These are phyloP conservation scores for Nannochloropsis gaditana DNA, from an alignment of 108 stramenopile genomes.

Conservation along the genomic window DNA sequence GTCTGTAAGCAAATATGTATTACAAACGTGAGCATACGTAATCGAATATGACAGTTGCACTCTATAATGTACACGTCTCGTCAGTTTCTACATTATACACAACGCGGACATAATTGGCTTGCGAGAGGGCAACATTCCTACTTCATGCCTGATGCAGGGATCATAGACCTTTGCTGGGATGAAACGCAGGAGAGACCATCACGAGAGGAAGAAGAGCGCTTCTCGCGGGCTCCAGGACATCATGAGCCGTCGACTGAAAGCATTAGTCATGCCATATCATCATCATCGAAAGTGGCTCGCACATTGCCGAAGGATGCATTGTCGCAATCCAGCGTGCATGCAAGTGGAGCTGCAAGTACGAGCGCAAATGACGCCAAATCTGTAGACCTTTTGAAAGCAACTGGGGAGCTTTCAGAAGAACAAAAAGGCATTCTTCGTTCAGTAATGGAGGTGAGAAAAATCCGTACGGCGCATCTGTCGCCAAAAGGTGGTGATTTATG, in stretches of 20 bases:
- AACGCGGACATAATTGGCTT: too few species aligned
- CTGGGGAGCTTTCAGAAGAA: not conserved
- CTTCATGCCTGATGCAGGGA: too few species aligned
- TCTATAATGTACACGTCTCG: too few species aligned
- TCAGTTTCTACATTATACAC: too few species aligned
- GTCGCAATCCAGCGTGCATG: not conserved
- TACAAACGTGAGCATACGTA: too few species aligned
- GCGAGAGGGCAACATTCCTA: too few species aligned
- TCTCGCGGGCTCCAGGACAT: not conserved
- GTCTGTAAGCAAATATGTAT: too few species aligned
- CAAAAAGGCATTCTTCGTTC: conserved; percentile 16
- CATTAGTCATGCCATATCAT: not conserved
- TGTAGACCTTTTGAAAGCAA: not conserved
- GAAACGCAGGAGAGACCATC: not conserved
- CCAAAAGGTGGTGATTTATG: too few species aligned
- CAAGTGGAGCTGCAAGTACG: not conserved
- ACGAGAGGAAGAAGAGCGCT: not conserved
- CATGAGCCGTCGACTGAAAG: not conserved
- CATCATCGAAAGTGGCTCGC: not conserved
- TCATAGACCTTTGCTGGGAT: not conserved
- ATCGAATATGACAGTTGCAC: too few species aligned
- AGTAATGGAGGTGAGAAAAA: not conserved
- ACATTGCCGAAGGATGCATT: not conserved
- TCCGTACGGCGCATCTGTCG: too few species aligned
- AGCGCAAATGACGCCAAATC: not conserved